Percentiles rank a stretch among this genome's conserved stretches.
phyloP scores from a whole-genome alignment of 2,329 filamentous ascomycete genomes.

The Alternaria viburni region DNA sequence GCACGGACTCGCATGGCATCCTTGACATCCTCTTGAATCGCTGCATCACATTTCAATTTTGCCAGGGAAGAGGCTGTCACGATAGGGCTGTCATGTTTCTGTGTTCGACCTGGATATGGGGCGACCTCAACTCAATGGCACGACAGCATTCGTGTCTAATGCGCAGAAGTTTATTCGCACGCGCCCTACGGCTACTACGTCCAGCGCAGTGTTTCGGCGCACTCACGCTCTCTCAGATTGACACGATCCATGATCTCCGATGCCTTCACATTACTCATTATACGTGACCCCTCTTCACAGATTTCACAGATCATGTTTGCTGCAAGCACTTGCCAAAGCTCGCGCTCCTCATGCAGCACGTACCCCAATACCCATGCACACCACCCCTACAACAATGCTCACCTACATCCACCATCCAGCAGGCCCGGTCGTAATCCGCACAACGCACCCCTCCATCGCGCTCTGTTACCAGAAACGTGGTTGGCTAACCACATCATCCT shows the following conservation, averaged over 20 bases:
- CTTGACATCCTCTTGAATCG: neutral
- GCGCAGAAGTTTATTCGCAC: neutral
- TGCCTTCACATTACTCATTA: neutral
- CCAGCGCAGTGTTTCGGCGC: neutral
- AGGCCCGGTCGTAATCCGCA: slow-evolving; percentile 6
- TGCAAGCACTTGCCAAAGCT: neutral
- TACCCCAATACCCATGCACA: neutral
- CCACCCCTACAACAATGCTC: slow-evolving; percentile 5
- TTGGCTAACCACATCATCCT: slow-evolving; percentile 9
- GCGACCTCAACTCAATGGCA: neutral
- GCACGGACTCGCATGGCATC: neutral
- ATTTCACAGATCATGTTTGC: neutral
- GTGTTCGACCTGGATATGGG: neutral
- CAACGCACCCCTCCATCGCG: slow-evolving; percentile 1
- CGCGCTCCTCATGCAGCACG: neutral
- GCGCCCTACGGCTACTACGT: neutral
- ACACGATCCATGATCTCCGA: neutral
- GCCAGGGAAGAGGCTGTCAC: neutral
- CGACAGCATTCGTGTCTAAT: neutral
- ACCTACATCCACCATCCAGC: slow-evolving; percentile 10
- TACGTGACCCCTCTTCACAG: neutral
- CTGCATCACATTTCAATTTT: neutral
- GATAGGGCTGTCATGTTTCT: neutral
- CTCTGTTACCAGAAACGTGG: slow-evolving; percentile 1
- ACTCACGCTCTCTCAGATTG: neutral